Evolutionary conservation across 129 eudicot species (phyloP).

Genomic region (Erigeron canadensis): DNA sequence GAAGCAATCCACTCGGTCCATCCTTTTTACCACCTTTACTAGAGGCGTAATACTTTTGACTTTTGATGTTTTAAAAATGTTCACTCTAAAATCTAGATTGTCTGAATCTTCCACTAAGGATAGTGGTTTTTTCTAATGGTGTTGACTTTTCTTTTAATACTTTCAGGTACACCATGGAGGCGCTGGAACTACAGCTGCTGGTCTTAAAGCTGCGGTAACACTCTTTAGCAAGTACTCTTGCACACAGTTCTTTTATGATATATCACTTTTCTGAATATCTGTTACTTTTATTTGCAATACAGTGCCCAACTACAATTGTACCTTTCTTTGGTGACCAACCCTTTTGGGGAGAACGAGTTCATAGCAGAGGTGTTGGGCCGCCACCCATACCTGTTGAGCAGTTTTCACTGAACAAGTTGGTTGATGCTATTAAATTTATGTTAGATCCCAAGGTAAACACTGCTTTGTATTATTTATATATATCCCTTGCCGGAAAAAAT

Average conservation of each 20-base stretch:
- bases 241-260: not conserved
- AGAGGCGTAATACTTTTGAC: too few relatives aligned
- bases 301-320: conserved; percentile 97
- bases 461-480: not conserved
- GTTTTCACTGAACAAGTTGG: conserved; percentile 70
- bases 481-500: not conserved
- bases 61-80: too few relatives aligned
- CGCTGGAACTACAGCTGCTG: conserved; percentile 99
- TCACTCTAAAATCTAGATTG: too few relatives aligned
- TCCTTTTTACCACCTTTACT: too few relatives aligned
- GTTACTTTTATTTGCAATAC: conserved; percentile 22
- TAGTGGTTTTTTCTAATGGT: not conserved
- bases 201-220: conserved; percentile 95
- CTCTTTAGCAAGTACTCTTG: not conserved
- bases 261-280: conserved; percentile 1
- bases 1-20: too few relatives aligned
- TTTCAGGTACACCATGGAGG: conserved; percentile 98
- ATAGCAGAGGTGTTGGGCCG: conserved; percentile 96
- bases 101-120: too few relatives aligned
- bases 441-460: conserved; percentile 72
- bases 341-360: conserved; percentile 98
- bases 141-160: conserved; percentile 7
- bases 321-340: conserved; percentile 99
- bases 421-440: conserved; percentile 82
- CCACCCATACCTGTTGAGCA: conserved; percentile 82